Conservation (phyloP, 768 basidiomycete species). For the Mycena chlorophos region DNA sequence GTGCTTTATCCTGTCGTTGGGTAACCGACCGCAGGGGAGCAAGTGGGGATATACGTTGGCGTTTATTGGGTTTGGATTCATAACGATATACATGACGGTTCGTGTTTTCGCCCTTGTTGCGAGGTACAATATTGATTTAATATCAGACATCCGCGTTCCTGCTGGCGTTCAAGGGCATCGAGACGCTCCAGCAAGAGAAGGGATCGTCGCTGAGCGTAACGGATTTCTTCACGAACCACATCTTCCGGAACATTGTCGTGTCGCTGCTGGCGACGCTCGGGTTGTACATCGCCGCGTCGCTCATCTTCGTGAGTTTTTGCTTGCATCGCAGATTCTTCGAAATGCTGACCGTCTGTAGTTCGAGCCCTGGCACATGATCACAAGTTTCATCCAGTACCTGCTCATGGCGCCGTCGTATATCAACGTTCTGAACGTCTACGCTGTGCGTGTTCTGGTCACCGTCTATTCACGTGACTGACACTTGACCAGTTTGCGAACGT, state of each 20-base stretch:
- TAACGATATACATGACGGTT: constrained; percentile 97
- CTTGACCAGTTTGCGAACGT: constrained; percentile 75
- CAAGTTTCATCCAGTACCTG: constrained; percentile 90
- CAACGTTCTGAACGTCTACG: constrained; percentile 89
- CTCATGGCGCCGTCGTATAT: constrained; percentile 94
- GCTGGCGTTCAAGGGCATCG: constrained; percentile 79
- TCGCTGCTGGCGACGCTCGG: constrained; percentile 88
- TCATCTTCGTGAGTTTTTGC: constrained; percentile 75
- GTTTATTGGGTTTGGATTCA: constrained; percentile 82
- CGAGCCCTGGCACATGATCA: constrained; percentile 99
- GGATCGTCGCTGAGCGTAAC: constrained; percentile 49
- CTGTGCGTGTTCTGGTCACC: constrained; percentile 40
- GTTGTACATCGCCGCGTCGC: constrained; percentile 77
- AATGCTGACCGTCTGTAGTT: constrained; percentile 46
- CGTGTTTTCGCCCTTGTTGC: constrained; percentile 21
- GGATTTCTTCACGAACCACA: constrained; percentile 72
- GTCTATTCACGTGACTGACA: constrained; percentile 1
- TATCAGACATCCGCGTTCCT: constrained; percentile 72
- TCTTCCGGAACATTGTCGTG: constrained; percentile 84
- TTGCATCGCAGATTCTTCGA: neutral
- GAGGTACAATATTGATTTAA: constrained; percentile 10
- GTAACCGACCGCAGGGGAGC: constrained; percentile 89
- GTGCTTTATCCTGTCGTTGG: constrained; percentile 86
- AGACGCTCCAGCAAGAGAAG: constrained; percentile 50
- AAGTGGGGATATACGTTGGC: constrained; percentile 86